Percentiles rank a stretch among this genome's conserved stretches.
Conservation (phyloP, 2,329 filamentous ascomycete species). For the Mollisia scopiformis region DNA sequence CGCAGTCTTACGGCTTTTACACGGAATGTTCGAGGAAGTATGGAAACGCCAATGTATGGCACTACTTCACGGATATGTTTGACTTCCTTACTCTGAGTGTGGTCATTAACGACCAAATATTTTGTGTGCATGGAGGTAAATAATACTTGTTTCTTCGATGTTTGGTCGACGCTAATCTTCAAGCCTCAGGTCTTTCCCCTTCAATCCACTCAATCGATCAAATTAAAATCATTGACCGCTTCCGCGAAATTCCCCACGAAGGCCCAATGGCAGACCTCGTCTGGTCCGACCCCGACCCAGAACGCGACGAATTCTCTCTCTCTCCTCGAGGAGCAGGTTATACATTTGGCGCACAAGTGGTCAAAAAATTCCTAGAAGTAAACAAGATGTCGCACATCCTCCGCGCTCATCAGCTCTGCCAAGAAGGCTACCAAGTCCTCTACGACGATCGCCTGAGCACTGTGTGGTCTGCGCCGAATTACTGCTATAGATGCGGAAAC, state of each 20-base stretch:
- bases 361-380: conserved; percentile 96
- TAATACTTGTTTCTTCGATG: not conserved
- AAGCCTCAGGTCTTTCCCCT: conserved; percentile 68
- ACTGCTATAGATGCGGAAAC: conserved; percentile 88
- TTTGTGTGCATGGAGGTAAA: conserved; percentile 91
- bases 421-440: conserved; percentile 95
- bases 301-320: conserved; percentile 94
- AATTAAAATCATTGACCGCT: conserved; percentile 99
- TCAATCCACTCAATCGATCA: conserved; percentile 98
- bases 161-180: conserved; percentile 1
- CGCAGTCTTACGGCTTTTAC: conserved; percentile 98
- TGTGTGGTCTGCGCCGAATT: conserved; percentile 94
- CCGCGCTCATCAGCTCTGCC: conserved; percentile 96
- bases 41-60: conserved; percentile 98
- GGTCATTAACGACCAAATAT: conserved; percentile 98
- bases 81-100: conserved; percentile 96
- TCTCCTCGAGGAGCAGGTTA: conserved; percentile 94
- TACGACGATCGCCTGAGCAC: conserved; percentile 95
- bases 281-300: conserved; percentile 97
- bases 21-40: conserved; percentile 98
- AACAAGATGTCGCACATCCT: conserved; percentile 98
- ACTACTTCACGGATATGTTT: conserved; percentile 99
- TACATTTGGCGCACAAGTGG: conserved; percentile 95
- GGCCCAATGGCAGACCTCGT: conserved; percentile 99
- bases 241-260: conserved; percentile 97